phyloP scores from a whole-genome alignment of 345 rosid species.

The Geranium brycei region DNA sequence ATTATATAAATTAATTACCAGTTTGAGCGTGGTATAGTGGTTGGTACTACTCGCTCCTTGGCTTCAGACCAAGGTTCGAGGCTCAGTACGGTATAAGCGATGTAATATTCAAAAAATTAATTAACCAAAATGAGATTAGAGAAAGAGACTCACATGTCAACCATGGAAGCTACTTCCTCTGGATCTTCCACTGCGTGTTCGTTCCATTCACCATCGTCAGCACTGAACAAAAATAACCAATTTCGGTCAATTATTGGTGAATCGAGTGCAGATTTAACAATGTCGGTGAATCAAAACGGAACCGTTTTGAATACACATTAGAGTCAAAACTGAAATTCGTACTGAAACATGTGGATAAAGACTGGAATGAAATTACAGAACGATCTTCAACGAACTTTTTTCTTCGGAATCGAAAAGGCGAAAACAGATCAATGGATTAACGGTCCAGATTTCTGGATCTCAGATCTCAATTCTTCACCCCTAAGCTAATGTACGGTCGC shows the following conservation, averaged over 20 bases:
- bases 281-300: background rate
- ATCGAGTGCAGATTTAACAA: too few species aligned
- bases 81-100: too few species aligned
- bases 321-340: too few species aligned
- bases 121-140: too few species aligned
- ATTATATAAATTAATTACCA: too few species aligned
- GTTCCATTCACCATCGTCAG: slow-evolving; percentile 27
- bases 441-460: slow-evolving; percentile 11
- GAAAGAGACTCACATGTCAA: slow-evolving; percentile 54
- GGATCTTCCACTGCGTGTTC: slow-evolving; percentile 61
- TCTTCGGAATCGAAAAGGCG: too few species aligned
- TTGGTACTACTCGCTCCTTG: too few species aligned
- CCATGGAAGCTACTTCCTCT: slow-evolving; percentile 55
- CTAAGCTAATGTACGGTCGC: background rate
- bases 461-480: slow-evolving; percentile 10
- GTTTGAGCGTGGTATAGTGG: too few species aligned
- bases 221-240: background rate
- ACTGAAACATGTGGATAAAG: too few species aligned
- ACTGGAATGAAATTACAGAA: background rate
- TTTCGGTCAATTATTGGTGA: too few species aligned
- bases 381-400: background rate
- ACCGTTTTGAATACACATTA: background rate
- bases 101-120: too few species aligned
- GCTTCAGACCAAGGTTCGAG: too few species aligned
- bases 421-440: background rate